phyloP scores from a whole-genome alignment of 148 eudicot species.

The Arbutus unedo region DNA sequence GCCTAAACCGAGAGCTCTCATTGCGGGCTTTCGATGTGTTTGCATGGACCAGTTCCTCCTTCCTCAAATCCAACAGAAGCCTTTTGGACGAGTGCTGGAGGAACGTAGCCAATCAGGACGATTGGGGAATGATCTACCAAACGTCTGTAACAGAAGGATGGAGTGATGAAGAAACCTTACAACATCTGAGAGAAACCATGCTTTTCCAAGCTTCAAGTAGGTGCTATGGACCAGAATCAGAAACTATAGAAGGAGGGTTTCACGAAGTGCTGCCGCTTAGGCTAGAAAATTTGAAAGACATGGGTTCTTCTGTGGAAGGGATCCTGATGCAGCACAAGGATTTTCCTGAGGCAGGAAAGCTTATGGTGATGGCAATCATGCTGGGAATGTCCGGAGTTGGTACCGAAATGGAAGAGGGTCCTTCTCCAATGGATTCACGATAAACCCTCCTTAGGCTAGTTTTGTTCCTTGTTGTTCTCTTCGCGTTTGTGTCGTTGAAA shows the following conservation, averaged over 20 bases:
- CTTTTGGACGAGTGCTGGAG: conserved; percentile 96
- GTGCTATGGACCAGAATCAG: conserved; percentile 77
- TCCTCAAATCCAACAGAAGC: conserved; percentile 55
- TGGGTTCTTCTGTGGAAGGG: conserved; percentile 64
- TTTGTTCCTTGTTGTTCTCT: neutral
- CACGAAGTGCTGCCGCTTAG: conserved; percentile 74
- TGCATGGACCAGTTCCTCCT: conserved; percentile 90
- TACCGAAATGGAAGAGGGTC: conserved; percentile 31
- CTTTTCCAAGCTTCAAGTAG: conserved; percentile 76
- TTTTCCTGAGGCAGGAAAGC: conserved; percentile 74
- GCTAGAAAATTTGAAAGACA: conserved; percentile 50
- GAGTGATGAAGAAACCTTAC: conserved; percentile 72
- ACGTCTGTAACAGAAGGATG: conserved; percentile 66
- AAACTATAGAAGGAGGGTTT: conserved; percentile 61
- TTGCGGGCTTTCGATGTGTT: conserved; percentile 73
- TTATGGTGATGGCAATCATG: conserved; percentile 81
- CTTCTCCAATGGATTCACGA: conserved; percentile 54
- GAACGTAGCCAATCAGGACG: conserved; percentile 64
- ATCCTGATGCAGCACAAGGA: conserved; percentile 93
- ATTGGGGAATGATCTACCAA: conserved; percentile 73
- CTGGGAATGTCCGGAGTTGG: conserved; percentile 44
- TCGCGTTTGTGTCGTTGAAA: no score
- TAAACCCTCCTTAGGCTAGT: neutral
- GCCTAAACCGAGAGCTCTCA: conserved; percentile 44
- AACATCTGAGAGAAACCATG: conserved; percentile 49